Evolutionary conservation across 805 yeast species (phyloP).

Genomic region (Ogataea kodamae): DNA sequence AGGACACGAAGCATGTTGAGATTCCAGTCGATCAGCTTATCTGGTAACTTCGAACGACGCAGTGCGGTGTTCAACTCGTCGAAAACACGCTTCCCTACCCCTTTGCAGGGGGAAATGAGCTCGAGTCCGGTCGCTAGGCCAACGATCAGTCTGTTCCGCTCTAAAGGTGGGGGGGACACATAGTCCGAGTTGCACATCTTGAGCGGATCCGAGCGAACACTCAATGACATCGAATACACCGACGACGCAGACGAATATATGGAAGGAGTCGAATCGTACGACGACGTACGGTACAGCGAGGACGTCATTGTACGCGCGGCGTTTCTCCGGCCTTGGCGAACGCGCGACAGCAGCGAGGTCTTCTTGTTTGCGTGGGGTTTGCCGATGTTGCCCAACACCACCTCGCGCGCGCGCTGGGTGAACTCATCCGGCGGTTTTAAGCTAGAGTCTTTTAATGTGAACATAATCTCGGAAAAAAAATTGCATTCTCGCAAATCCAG

Average conservation of each 20-base stretch:
- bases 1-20: constrained; percentile 48
- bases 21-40: constrained; percentile 49
- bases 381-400: constrained; percentile 21
- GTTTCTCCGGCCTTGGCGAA: constrained; percentile 12
- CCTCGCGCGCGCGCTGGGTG: constrained; percentile 26
- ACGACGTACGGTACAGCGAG: constrained; percentile 7
- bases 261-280: constrained; percentile 14
- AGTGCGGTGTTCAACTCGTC: constrained; percentile 23
- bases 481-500: constrained; percentile 3
- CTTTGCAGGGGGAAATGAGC: constrained; percentile 14
- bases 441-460: constrained; percentile 15
- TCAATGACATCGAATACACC: constrained; percentile 8
- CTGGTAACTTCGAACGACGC: constrained; percentile 25
- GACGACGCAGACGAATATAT: constrained; percentile 12
- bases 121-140: constrained; percentile 20
- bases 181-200: constrained; percentile 7
- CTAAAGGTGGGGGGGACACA: constrained; percentile 4
- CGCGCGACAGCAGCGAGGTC: constrained; percentile 10
- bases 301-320: constrained; percentile 8
- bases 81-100: constrained; percentile 27
- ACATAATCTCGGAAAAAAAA: constrained; percentile 12
- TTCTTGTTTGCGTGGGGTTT: constrained; percentile 1
- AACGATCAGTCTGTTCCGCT: neutral
- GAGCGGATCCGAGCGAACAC: constrained; percentile 7
- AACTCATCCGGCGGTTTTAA: constrained; percentile 25